phyloP scores from a whole-genome alignment of 495 filamentous ascomycete species.

The Penicillium chermesinum region DNA sequence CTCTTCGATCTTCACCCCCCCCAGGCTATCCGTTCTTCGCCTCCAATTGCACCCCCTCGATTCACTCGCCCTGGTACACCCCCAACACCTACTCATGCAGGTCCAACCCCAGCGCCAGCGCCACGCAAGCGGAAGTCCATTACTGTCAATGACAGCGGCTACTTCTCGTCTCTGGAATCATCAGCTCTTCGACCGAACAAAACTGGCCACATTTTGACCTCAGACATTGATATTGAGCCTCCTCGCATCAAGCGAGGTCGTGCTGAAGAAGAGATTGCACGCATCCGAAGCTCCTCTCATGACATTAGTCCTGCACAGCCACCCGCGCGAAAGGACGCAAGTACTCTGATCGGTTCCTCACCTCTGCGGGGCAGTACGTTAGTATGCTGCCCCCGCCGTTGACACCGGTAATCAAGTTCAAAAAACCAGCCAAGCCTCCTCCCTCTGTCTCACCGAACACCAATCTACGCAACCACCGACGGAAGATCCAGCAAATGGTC shows the following conservation, averaged over 20 bases:
- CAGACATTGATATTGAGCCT: slow-evolving; percentile 65
- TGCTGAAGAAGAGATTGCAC: slow-evolving; percentile 92
- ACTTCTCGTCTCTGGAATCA: slow-evolving; percentile 96
- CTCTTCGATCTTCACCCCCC: slow-evolving; percentile 55
- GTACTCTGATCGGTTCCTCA: slow-evolving; percentile 51
- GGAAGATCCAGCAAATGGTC: slow-evolving; percentile 79
- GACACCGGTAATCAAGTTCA: slow-evolving; percentile 83
- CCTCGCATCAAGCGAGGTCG: slow-evolving; percentile 80
- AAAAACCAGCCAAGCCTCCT: slow-evolving; percentile 73
- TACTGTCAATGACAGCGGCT: slow-evolving; percentile 89
- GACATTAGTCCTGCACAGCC: slow-evolving; percentile 76
- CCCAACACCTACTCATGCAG: slow-evolving; percentile 58
- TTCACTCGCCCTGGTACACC: slow-evolving; percentile 67
- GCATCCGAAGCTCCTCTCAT: slow-evolving; percentile 85
- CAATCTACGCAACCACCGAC: slow-evolving; percentile 86
- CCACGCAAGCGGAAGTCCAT: slow-evolving; percentile 67
- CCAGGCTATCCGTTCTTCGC: slow-evolving; percentile 77
- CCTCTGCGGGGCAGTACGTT: slow-evolving; percentile 51
- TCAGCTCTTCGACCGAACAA: slow-evolving; percentile 73
- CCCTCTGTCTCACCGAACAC: slow-evolving; percentile 91
- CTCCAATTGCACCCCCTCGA: slow-evolving; percentile 65
- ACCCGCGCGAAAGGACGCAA: slow-evolving; percentile 37
- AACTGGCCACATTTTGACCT: slow-evolving; percentile 56
- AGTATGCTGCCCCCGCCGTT: slow-evolving; percentile 71
- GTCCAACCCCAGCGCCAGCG: slow-evolving; percentile 49